Evolutionary conservation across 129 eudicot species (phyloP), one percentile per base, ranked within the genome.

Genomic region (Lonicera japonica): DNA sequence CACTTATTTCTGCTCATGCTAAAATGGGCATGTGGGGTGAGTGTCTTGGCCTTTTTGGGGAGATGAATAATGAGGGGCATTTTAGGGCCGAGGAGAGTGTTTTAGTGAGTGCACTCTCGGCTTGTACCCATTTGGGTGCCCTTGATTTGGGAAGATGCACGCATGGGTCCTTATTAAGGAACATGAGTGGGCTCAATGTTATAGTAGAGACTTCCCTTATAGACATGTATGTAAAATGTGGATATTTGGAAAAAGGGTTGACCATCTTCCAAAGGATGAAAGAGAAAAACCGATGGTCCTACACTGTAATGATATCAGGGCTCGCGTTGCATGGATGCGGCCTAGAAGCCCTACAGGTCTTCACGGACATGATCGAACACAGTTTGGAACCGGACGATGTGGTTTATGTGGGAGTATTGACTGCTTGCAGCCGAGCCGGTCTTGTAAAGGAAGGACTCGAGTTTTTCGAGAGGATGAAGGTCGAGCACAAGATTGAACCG

Each of bases 21-120:
- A 69, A 40, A 51, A 60, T 67, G 3, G 71, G 73, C 15, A 64
- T 72, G 86, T 80, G 86, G 86, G 34, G 34, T 41, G 86, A 76
- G 68, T 76, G 86, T 40, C 64, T 80, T 64, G 8, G 65, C 21
- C 21, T 72, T 43, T 80, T 80, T 57, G 47, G 41, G 29, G 74
- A 68, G 52, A 64, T 80, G 73, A 72, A 56, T 60, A 63, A 61
- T 45, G 74, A 73, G 61, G 47, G 21, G 9, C 65, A 66, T 65
- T 72, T 76, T 81, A 72, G 47, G 56, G 79, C 79, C 21, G 86
- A 80, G 66, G 86, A 80, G 62, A 80, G 82, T 69, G 73, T 80
- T 61, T 60, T 76, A 47, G 82, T 76, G 29, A 68, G 70, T 69
- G 82, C 76, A 7, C 48, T 80, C 53, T 72, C 79, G 60, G 74